Percentiles rank a stretch among this genome's conserved stretches.
Evolutionary conservation across 2,329 filamentous ascomycete genomes (phyloP).

Genomic region (Cladosporium sphaerospermum): DNA sequence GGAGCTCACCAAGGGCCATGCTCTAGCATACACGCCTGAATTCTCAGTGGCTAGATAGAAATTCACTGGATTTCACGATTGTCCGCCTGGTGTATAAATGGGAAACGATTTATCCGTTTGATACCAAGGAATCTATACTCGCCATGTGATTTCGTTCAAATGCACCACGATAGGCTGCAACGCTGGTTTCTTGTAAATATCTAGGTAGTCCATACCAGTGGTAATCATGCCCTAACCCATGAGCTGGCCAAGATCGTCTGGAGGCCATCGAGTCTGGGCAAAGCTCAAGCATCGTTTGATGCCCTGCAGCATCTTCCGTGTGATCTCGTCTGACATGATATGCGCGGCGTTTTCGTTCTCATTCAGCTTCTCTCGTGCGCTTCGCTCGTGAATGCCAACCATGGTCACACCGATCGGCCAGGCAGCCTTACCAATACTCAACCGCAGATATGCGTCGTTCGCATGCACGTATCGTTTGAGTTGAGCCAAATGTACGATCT

Average conservation of each 20-base stretch:
- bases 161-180: too few relatives aligned
- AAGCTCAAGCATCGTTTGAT: conserved; percentile 97
- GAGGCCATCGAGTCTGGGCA: conserved; percentile 93
- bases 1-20: conserved; percentile 66
- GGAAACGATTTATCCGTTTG: too few relatives aligned
- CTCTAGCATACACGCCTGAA: conserved; percentile 57
- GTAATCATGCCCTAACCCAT: conserved; percentile 62
- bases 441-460: conserved; percentile 85
- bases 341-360: conserved; percentile 67
- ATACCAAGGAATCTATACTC: too few relatives aligned
- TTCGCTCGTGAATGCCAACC: conserved; percentile 98
- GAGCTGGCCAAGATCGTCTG: conserved; percentile 82
- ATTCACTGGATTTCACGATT: not conserved
- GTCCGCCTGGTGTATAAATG: too few relatives aligned
- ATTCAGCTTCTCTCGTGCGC: conserved; percentile 89
- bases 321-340: conserved; percentile 95
- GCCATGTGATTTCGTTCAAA: too few relatives aligned
- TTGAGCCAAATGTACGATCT: conserved; percentile 88
- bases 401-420: conserved; percentile 99
- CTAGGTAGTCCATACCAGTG: not conserved
- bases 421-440: conserved; percentile 69
- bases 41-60: conserved; percentile 39
- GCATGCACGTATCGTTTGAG: conserved; percentile 89
- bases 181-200: too few relatives aligned
- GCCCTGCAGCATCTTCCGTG: conserved; percentile 91